Base-by-base conservation (phyloP, 371 early-diverging fungal species). In the Mucor plumbeus region DNA sequence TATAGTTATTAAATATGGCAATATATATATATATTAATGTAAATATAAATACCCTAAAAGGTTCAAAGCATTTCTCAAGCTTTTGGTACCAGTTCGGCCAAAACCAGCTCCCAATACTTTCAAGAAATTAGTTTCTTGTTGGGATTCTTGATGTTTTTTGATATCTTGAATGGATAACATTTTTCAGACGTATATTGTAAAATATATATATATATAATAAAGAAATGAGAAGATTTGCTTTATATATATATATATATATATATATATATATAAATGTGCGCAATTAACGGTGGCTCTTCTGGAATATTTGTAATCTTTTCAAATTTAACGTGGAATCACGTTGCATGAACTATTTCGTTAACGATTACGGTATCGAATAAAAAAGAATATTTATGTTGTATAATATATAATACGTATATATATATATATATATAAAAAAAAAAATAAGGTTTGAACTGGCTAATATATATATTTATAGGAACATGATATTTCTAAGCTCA, bases 21-120 rank as follows among this genome's bases (percentile, higher is more conserved):
- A 35, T 13, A 44, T 11, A 38, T 11, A 4, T 4, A 5, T 38
- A 11, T 38, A 38, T 38, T 1, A 1, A 11, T 38, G 38, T 10
- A 50, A 17, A 8, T 19, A 19, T 50, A 33, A 33, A 36, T 60
- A 67, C 71, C 64, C 54, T 43, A 71, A 43, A 9, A 44, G n/a
- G 34, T 71, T 59, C 14, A 71, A 47, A 19, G 71, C 71, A 33
- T 63, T 39, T 6, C 60, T 39, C 10, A 67, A 48, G 59, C 71
- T 67, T 21, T 43, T 41, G 10, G 71, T 71, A 1, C 67, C 71
- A 35, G 71, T 71, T n/a, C 71, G 58, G 6, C 71, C 71, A 53
- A 48, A 71, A 10, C 71, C 71, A 33, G 67, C 71, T 1, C 71
- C 71, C 14, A 71, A 48, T 26, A 71, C 35, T 39, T 71, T 38